Evolutionary conservation across 129 eudicot species (phyloP).

Genomic region (Lactuca saligna): DNA sequence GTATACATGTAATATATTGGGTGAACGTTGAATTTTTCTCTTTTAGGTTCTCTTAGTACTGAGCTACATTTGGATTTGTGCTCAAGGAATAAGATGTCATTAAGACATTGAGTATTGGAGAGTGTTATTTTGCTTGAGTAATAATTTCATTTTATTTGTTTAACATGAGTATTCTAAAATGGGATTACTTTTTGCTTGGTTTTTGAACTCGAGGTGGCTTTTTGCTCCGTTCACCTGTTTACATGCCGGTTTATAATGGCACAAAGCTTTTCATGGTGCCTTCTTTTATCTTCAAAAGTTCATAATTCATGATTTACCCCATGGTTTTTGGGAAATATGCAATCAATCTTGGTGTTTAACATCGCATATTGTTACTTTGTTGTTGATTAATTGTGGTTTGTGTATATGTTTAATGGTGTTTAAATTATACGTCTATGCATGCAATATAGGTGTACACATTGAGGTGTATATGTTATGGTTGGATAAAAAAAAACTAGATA

Average conservation of each 20-base stretch:
- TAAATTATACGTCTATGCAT: background rate
- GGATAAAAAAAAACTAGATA: too few relatives aligned
- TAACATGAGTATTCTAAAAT: constrained; percentile 23
- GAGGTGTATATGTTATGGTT: constrained; percentile 11
- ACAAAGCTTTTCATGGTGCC: constrained; percentile 10
- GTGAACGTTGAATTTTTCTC: constrained; percentile 16
- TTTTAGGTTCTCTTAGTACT: constrained; percentile 22
- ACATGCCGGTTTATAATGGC: constrained; percentile 34
- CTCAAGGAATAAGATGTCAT: constrained; percentile 31
- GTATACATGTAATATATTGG: background rate
- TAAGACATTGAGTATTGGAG: constrained; percentile 24
- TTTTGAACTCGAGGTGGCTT: constrained; percentile 69
- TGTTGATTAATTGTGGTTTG: background rate
- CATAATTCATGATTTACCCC: background rate
- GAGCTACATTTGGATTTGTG: constrained; percentile 53
- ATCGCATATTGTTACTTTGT: background rate
- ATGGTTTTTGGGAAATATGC: background rate
- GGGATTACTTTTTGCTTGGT: constrained; percentile 44
- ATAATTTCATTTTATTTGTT: constrained; percentile 12
- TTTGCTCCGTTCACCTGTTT: constrained; percentile 45
- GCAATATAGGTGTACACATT: background rate
- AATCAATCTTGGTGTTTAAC: background rate
- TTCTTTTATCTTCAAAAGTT: constrained; percentile 18
- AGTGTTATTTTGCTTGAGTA: constrained; percentile 27
- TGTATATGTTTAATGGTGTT: too few relatives aligned